A percentile compares a stretch with the other conserved stretches of the same genome.
Evolutionary conservation across 129 eudicot genomes (phyloP).

Genomic region (Arctium lappa): DNA sequence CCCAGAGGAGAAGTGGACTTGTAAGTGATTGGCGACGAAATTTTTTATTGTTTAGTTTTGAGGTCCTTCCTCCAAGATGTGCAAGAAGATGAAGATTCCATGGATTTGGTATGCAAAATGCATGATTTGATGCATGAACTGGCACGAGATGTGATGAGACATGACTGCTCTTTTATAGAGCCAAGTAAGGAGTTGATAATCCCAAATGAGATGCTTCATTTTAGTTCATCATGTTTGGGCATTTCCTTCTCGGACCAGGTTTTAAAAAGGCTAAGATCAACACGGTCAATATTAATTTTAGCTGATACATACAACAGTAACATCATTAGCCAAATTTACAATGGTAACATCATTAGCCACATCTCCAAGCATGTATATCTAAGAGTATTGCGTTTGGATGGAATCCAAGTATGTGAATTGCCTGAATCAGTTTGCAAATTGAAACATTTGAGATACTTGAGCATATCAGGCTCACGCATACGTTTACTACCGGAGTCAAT

Average conservation of each 20-base stretch:
- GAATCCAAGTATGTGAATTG: background rate
- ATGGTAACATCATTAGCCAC: background rate
- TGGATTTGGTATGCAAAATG: background rate
- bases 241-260: background rate
- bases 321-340: background rate
- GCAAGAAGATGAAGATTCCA: background rate
- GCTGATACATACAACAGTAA: background rate
- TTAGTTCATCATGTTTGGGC: conserved; percentile 7
- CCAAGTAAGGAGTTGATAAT: conserved; percentile 2
- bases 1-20: background rate
- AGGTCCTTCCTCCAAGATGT: conserved; percentile 31
- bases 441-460: conserved; percentile 25
- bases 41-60: conserved; percentile 19
- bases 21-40: background rate
- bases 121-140: background rate
- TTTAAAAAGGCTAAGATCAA: background rate
- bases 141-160: background rate
- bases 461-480: conserved; percentile 25
- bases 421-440: conserved; percentile 14
- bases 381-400: conserved; percentile 6
- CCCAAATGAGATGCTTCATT: conserved; percentile 14
- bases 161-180: background rate
- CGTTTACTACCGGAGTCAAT: conserved; percentile 36
- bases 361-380: background rate
- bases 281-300: conserved; percentile 2